A percentile compares a stretch with the other conserved stretches of the same genome.
These are phyloP conservation scores for Ceriops decandra DNA, from an alignment of 345 rosid genomes.

Conservation along the genomic window DNA sequence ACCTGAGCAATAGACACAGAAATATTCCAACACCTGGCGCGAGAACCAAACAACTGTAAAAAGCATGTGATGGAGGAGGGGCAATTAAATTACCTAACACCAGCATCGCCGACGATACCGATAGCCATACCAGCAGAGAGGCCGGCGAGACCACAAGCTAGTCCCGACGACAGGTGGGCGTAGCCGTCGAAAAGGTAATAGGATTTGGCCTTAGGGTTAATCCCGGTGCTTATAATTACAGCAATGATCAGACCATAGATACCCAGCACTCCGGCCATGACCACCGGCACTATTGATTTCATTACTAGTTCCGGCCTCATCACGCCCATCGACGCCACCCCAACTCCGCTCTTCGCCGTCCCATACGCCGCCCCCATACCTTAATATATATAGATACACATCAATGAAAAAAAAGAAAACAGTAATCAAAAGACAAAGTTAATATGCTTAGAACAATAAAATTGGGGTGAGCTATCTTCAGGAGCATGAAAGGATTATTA, in stretches of 20 bases:
- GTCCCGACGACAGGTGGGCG: conserved; percentile 30
- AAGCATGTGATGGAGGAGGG: not conserved
- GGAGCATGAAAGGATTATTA: not conserved
- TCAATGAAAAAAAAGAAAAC: not conserved
- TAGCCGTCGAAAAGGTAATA: conserved; percentile 22
- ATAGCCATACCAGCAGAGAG: conserved; percentile 23
- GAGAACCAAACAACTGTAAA: not conserved
- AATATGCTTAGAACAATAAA: not conserved
- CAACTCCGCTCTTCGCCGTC: conserved; percentile 25
- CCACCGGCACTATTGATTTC: conserved; percentile 24
- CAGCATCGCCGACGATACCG: conserved; percentile 11
- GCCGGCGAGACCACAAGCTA: conserved; percentile 26
- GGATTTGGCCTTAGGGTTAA: conserved; percentile 21
- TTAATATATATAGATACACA: not conserved
- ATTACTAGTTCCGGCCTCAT: conserved; percentile 23
- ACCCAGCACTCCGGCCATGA: conserved; percentile 22
- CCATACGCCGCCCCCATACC: conserved; percentile 26
- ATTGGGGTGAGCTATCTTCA: not conserved
- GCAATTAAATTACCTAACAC: not conserved
- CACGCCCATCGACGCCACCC: conserved; percentile 23
- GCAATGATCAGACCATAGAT: conserved; percentile 20
- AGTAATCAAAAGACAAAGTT: no score
- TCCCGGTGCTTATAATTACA: conserved; percentile 19
- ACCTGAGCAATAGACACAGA: not conserved
- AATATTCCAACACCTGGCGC: not conserved